phyloP scores from a whole-genome alignment of 1,139 yeast genomes.

The Kazachstania sp. region DNA sequence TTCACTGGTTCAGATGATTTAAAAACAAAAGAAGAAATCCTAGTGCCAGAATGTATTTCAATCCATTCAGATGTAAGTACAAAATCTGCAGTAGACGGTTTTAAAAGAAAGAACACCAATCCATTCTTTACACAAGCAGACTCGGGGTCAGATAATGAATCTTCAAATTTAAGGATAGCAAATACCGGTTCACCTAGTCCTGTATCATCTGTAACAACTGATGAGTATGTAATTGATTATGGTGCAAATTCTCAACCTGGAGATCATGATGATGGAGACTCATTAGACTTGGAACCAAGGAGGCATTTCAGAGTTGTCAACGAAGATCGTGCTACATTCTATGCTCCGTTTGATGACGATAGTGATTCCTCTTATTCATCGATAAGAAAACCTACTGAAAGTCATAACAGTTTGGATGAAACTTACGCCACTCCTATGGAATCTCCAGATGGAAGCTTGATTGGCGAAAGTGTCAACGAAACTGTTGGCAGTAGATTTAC shows the following conservation, averaged over 20 bases:
- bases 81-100: not conserved
- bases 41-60: not conserved
- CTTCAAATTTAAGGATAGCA: not conserved
- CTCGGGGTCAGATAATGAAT: not conserved
- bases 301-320: constrained; percentile 27
- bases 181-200: not conserved
- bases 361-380: constrained; percentile 5
- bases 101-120: not conserved
- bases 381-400: too few relatives aligned
- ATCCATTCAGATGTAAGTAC: not conserved
- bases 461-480: not conserved
- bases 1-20: not conserved
- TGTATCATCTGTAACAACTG: not conserved
- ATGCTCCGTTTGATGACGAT: constrained; percentile 15
- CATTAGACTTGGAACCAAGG: constrained; percentile 8
- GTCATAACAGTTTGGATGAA: not conserved
- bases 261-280: not conserved
- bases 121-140: not conserved
- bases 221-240: not conserved
- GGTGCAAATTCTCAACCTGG: not conserved
- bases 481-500: not conserved
- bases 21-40: not conserved
- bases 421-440: not conserved
- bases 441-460: not conserved
- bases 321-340: constrained; percentile 26